Conservation (phyloP, 306 rosid genomes). For the Trifolium repens region DNA sequence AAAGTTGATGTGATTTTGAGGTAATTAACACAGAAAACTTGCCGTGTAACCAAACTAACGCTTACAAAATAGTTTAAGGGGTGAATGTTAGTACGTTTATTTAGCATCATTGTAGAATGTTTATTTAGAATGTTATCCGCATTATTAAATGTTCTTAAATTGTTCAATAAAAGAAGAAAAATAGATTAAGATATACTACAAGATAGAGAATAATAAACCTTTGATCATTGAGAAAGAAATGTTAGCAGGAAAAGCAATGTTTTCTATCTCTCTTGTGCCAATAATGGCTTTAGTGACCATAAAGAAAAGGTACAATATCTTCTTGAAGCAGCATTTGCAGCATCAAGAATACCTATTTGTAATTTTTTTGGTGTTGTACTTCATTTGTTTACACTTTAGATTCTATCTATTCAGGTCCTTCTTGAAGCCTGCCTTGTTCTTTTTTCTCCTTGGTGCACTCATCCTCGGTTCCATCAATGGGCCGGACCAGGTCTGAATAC, state of each 20-base stretch:
- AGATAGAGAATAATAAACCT: background rate
- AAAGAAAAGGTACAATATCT: conserved; percentile 16
- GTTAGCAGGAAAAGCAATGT: background rate
- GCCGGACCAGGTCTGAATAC: conserved; percentile 93
- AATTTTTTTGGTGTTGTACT: conserved; percentile 43
- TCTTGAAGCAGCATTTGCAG: conserved; percentile 56
- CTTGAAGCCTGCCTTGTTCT: conserved; percentile 63
- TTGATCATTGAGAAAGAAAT: background rate
- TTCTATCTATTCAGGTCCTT: conserved; percentile 53
- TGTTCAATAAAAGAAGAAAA: background rate
- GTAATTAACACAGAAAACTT: too few species aligned
- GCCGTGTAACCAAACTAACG: too few species aligned
- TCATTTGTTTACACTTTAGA: conserved; percentile 22
- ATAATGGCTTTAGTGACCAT: conserved; percentile 52
- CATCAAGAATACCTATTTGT: conserved; percentile 51
- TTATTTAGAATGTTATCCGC: background rate
- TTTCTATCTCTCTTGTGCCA: background rate
- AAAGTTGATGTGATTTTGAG: too few species aligned
- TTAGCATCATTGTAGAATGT: too few species aligned
- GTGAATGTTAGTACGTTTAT: too few species aligned
- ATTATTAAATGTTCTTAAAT: background rate
- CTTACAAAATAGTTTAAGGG: too few species aligned
- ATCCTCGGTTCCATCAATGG: conserved; percentile 75
- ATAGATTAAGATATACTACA: background rate
- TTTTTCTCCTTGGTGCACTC: conserved; percentile 81